phyloP scores from a whole-genome alignment of 345 rosid species.

The Corchorus olitorius region DNA sequence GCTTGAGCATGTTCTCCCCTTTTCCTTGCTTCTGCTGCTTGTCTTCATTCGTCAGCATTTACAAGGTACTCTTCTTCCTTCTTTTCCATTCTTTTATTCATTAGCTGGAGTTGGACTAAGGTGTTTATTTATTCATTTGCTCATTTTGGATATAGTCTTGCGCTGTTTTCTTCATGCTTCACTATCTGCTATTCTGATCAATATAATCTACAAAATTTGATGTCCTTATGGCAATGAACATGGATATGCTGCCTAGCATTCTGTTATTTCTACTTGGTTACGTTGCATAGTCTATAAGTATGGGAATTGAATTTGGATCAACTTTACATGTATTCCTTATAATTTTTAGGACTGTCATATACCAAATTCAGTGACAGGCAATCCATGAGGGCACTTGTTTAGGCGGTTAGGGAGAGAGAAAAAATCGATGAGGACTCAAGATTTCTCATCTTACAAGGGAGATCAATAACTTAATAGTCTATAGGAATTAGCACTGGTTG shows the following conservation, averaged over 20 bases:
- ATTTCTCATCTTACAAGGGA: neutral
- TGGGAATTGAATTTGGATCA: neutral
- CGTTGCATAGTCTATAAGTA: neutral
- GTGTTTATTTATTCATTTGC: neutral
- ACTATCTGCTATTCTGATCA: neutral
- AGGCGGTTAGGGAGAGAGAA: neutral
- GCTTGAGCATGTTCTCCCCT: constrained; percentile 61
- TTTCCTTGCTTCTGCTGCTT: constrained; percentile 51
- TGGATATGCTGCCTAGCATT: neutral
- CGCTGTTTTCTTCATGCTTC: neutral
- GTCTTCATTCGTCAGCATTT: constrained; percentile 68
- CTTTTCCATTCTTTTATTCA: neutral
- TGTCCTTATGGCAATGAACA: neutral
- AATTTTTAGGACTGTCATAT: neutral
- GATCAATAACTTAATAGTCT: neutral
- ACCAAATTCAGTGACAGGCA: neutral
- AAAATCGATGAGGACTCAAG: neutral
- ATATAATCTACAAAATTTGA: neutral
- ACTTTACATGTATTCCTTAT: neutral
- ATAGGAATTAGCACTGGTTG: neutral
- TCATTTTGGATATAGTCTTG: neutral
- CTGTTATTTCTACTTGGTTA: neutral
- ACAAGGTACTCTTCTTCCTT: constrained; percentile 40
- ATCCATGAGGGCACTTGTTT: neutral
- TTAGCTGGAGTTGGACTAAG: neutral